A percentile compares a stretch with the other conserved stretches of the same genome.
Evolutionary conservation across 1,139 yeast genomes (phyloP).

Genomic region (Saccharomyces hybrid): DNA sequence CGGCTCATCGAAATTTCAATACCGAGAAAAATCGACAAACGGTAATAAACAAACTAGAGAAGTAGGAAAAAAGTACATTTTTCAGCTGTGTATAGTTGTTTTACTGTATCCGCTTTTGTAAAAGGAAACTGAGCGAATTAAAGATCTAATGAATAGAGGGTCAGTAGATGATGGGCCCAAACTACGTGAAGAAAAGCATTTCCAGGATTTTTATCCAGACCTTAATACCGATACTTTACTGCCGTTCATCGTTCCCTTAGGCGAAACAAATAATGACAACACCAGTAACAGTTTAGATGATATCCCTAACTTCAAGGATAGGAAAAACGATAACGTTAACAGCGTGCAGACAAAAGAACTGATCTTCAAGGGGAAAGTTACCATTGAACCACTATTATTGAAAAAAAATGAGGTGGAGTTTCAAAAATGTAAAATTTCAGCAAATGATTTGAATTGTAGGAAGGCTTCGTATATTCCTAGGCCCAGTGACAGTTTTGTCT

Average conservation of each 20-base stretch:
- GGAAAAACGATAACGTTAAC: background rate
- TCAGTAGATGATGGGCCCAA: conserved; percentile 32
- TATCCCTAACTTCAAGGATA: background rate
- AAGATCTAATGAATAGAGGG: conserved; percentile 1
- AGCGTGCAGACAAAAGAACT: conserved; percentile 5
- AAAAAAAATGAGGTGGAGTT: conserved; percentile 14
- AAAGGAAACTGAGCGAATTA: too few species aligned
- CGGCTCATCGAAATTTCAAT: background rate
- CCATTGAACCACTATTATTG: conserved; percentile 20
- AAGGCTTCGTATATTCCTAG: background rate
- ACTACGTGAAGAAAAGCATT: conserved; percentile 76
- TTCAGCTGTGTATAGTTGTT: background rate
- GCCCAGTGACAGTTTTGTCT: background rate
- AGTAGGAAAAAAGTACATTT: background rate
- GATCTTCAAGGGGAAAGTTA: conserved; percentile 24
- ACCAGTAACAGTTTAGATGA: background rate
- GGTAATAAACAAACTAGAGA: background rate
- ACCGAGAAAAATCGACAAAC: background rate
- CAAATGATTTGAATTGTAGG: conserved; percentile 10
- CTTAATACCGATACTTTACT: conserved; percentile 44
- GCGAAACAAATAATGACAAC: conserved; percentile 12
- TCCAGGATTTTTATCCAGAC: conserved; percentile 59
- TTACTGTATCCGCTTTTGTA: too few species aligned
- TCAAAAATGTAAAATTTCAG: conserved; percentile 15
- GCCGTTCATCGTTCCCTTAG: conserved; percentile 29